Base-by-base conservation (phyloP, 495 filamentous ascomycete species). In the Lophium mytilinum region DNA sequence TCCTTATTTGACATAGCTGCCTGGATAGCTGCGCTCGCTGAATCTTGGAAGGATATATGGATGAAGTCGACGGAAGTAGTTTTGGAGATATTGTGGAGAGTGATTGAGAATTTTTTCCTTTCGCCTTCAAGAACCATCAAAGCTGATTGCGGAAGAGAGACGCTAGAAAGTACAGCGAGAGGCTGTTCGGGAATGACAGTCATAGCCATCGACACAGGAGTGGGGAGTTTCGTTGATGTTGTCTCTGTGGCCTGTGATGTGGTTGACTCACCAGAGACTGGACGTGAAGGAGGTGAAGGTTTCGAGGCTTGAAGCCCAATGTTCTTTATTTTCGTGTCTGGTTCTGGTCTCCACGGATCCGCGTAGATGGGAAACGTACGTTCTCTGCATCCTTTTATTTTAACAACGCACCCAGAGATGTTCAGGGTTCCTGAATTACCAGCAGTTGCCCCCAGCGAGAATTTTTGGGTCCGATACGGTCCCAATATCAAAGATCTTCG, bases 121-220 rank as follows among this genome's bases (percentile, higher is more conserved):
- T 97, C 90, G 12, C 91, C 91, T 71, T 95, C 90, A 12, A 96
- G 76, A 52, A 96, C 77, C 89, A 95, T 95, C 47, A 95, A 74
- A 34, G 92, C 89, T 14, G 87, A 87, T 66, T 96, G 91, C 0
- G 86, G 83, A 9, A 95, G 78, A 21, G 87, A 87, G 37, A 83
- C 83, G 4, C 84, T 85, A 56, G 87, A 84, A 11, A 96, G 76
- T 1, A 83, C 72, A 9, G 96, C 71, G 4, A 87, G 72, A 1
- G 93, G 93, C 67, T 96, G 90, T 45, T 79, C 74, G 6, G 80
- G 75, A 49, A 95, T 88, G 40, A 94, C 88, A 30, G 78, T 88
- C 43, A 91, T 70, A 24, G 72, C 68, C 14, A 88, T 73, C 21
- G 74, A 69, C 36, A 75, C 75, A 73, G 72, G 43, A 58, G 59